These are phyloP conservation scores for Lichenothelia convexa DNA, from an alignment of 495 filamentous ascomycete genomes.

Conservation along the genomic window DNA sequence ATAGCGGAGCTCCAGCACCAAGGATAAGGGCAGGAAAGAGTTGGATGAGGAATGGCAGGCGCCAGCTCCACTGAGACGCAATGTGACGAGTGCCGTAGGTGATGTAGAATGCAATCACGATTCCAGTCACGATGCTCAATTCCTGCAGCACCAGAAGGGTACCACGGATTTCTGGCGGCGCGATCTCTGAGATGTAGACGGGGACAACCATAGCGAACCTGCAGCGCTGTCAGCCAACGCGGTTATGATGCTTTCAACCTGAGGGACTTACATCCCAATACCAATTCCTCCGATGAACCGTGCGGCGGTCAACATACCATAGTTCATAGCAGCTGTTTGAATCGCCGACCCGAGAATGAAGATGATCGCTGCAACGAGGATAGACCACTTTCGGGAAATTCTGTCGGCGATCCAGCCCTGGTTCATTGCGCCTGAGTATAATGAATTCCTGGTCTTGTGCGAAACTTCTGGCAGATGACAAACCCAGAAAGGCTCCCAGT, in stretches of 20 bases:
- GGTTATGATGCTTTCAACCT: background rate
- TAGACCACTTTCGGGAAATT: conserved; percentile 37
- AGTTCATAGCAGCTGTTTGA: conserved; percentile 36
- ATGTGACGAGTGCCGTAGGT: conserved; percentile 18
- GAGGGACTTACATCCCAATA: conserved; percentile 33
- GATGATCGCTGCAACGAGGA: conserved; percentile 35
- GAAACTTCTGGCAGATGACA: background rate
- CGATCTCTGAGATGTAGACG: conserved; percentile 21
- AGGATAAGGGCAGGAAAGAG: conserved; percentile 16
- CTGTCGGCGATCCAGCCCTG: conserved; percentile 42
- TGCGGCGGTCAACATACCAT: conserved; percentile 38
- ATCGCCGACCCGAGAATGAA: conserved; percentile 36
- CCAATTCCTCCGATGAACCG: conserved; percentile 43
- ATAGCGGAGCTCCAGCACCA: conserved; percentile 14
- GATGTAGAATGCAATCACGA: conserved; percentile 21
- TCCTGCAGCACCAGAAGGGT: conserved; percentile 18
- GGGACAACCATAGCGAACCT: conserved; percentile 14
- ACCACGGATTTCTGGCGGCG: conserved; percentile 19
- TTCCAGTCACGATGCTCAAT: conserved; percentile 18
- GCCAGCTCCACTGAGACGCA: conserved; percentile 13
- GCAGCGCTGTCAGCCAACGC: background rate
- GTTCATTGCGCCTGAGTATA: conserved; percentile 24
- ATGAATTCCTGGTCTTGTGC: background rate
- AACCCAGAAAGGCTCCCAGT: conserved; percentile 33
- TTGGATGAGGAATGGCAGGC: conserved; percentile 19